A percentile compares a stretch with the other conserved stretches of the same genome.
Conservation (phyloP, 805 yeast species). For the Clavispora vitiphila region DNA sequence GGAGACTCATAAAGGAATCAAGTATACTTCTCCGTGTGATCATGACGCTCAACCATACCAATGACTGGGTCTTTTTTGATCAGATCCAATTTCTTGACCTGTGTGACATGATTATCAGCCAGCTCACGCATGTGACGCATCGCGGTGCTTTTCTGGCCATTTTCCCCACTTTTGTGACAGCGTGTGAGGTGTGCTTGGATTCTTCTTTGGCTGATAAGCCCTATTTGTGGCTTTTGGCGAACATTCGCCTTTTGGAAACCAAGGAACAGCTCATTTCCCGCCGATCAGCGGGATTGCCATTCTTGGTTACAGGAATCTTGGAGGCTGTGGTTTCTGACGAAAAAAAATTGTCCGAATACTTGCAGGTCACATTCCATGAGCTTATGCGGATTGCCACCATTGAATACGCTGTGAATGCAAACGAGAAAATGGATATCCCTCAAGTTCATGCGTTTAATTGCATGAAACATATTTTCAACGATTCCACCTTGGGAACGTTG, state of each 20-base stretch:
- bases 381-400: conserved; percentile 51
- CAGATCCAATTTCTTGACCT: conserved; percentile 23
- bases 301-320: conserved; percentile 68
- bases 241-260: conserved; percentile 45
- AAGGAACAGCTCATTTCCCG: conserved; percentile 73
- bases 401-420: conserved; percentile 44
- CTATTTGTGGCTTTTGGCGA: conserved; percentile 54
- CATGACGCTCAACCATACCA: conserved; percentile 19
- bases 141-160: conserved; percentile 91
- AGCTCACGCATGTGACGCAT: conserved; percentile 72
- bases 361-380: conserved; percentile 46
- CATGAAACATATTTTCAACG: conserved; percentile 68
- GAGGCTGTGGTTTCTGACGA: conserved; percentile 35
- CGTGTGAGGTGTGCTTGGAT: conserved; percentile 53
- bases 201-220: conserved; percentile 37
- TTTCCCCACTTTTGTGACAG: conserved; percentile 69
- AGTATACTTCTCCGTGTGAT: conserved; percentile 48
- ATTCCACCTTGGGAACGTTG: conserved; percentile 57
- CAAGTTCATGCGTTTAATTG: conserved; percentile 94
- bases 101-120: conserved; percentile 58
- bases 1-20: conserved; percentile 82
- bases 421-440: conserved; percentile 63
- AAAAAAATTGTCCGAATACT: conserved; percentile 23
- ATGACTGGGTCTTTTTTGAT: conserved; percentile 13
- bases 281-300: conserved; percentile 91